Evolutionary conservation across 805 yeast species (phyloP).

Genomic region (Suhomyces pyralidae): DNA sequence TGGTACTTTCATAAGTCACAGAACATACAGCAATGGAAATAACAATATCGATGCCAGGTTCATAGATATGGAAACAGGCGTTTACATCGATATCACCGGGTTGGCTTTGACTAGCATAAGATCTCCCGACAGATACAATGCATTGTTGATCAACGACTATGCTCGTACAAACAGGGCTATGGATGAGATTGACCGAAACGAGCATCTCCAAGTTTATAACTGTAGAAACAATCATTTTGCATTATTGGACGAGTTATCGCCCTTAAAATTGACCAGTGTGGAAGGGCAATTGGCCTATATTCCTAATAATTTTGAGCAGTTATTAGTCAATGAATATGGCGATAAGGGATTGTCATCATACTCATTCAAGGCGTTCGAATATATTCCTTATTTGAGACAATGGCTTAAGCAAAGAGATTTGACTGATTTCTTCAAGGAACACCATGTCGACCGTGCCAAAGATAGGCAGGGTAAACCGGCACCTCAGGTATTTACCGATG

Average conservation of each 20-base stretch:
- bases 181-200: conserved; percentile 22
- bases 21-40: conserved; percentile 52
- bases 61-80: conserved; percentile 47
- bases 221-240: conserved; percentile 39
- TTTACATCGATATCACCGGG: conserved; percentile 42
- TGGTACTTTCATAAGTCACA: conserved; percentile 26
- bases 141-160: conserved; percentile 1
- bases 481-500: conserved; percentile 12
- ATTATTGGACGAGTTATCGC: conserved; percentile 28
- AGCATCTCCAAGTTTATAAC: conserved; percentile 28
- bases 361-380: conserved; percentile 41
- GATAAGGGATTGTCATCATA: conserved; percentile 7
- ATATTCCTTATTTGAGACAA: conserved; percentile 49
- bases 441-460: conserved; percentile 6
- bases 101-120: conserved; percentile 29
- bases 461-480: background rate
- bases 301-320: conserved; percentile 28
- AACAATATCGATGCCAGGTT: conserved; percentile 55
- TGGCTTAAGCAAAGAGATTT: conserved; percentile 44
- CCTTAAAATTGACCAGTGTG: conserved; percentile 26
- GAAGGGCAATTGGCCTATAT: conserved; percentile 37
- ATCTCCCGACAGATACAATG: conserved; percentile 17
- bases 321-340: conserved; percentile 30
- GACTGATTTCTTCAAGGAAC: background rate
- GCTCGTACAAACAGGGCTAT: conserved; percentile 1